These are phyloP conservation scores for Mycoemilia scoparia DNA, from an alignment of 192 early-diverging fungal species.

Conservation along the genomic window DNA sequence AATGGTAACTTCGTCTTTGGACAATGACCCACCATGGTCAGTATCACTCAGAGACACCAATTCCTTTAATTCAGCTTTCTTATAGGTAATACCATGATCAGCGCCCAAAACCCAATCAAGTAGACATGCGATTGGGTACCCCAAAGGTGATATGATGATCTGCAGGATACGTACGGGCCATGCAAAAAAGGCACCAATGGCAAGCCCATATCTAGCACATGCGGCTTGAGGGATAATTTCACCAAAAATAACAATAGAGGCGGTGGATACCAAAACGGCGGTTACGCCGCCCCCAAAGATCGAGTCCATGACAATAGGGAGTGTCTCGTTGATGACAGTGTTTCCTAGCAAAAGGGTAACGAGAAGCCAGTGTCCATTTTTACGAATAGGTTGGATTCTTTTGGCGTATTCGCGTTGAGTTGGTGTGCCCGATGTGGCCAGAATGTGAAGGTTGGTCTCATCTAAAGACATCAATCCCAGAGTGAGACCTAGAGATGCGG, in stretches of 20 bases:
- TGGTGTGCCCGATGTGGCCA: constrained; percentile 57
- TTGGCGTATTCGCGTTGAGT: constrained; percentile 53
- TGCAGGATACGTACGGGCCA: constrained; percentile 45
- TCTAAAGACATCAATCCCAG: constrained; percentile 71
- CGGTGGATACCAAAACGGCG: constrained; percentile 76
- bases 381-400: constrained; percentile 70
- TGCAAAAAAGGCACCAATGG: constrained; percentile 78
- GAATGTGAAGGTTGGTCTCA: constrained; percentile 57
- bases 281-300: constrained; percentile 57
- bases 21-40: constrained; percentile 46
- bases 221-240: constrained; percentile 92
- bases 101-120: constrained; percentile 72
- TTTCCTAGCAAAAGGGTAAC: constrained; percentile 85
- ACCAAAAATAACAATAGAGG: constrained; percentile 81
- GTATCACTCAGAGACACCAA: constrained; percentile 57
- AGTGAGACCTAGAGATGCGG: constrained; percentile 25
- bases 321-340: constrained; percentile 86
- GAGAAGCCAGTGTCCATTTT: constrained; percentile 83
- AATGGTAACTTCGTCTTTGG: constrained; percentile 61
- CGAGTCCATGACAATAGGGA: constrained; percentile 70
- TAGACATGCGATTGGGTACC: constrained; percentile 72
- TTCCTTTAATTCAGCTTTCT: constrained; percentile 57
- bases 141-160: constrained; percentile 42
- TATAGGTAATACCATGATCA: constrained; percentile 76
- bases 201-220: constrained; percentile 72